Evolutionary conservation across 495 filamentous ascomycete species (phyloP), one percentile per base, ranked within the genome.

Genomic region (Penicillium dipodomyicola): DNA sequence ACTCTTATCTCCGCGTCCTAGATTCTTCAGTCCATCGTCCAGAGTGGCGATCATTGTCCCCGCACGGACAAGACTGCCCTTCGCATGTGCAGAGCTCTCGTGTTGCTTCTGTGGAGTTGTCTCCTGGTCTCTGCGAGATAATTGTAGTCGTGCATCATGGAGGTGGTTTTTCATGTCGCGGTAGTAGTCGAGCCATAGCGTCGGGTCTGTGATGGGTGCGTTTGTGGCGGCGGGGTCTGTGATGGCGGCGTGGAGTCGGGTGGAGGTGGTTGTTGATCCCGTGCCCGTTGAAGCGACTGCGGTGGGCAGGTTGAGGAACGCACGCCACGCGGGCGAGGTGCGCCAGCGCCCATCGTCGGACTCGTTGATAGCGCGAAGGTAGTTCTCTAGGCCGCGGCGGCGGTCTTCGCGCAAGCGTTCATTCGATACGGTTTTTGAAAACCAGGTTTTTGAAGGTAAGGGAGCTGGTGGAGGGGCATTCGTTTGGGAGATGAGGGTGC

Each of bases 111-210:
- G 81, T 50, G 81, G 82, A 57, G 74, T 87, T 53, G 75, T 77
- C 9, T 90, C 89, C 48, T 86, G 86, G 63, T 98, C 92, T 27
- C 92, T 75, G 53, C 83, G 73, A 37, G 86, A 89, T 0, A 97
- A 72, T 62, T 83, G 84, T 55, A 89, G 76, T 22, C 92, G 71
- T 42, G 91, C 91, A 59, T 94, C 89, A 56, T 96, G 91, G 39
- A 98, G 77, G 60, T 87, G 82, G 9, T 75, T 67, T 72, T 96
- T 97, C 75, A 96, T 79, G 66, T 96, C 88, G 9, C 86, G 76
- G 64, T 93, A 87, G 56, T 88, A 79, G 65, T 97, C 95, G 35
- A 96, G 76, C 94, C 94, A 98, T 3, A 89, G 81, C 0, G 82
- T 81, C 10, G 92, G 87, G 65, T 97, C 92, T 11, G 81, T 84